phyloP scores from a whole-genome alignment of 345 rosid species.

The Leavenworthia alabamica region DNA sequence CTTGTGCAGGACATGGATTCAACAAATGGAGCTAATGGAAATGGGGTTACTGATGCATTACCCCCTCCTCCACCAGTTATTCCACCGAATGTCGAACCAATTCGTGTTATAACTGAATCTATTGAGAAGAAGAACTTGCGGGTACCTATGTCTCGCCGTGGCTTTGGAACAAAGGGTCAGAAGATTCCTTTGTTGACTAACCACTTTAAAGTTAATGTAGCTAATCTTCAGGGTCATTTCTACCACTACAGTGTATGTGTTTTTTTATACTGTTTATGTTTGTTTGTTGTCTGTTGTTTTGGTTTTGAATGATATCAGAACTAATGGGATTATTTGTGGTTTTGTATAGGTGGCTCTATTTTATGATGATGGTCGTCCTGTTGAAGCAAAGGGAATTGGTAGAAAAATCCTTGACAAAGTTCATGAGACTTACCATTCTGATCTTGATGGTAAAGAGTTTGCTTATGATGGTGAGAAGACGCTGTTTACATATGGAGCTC shows the following conservation, averaged over 20 bases:
- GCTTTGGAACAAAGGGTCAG: conserved; percentile 67
- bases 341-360: conserved; percentile 48
- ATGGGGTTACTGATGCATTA: conserved; percentile 34
- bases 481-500: conserved; percentile 67
- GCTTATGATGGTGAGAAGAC: conserved; percentile 97
- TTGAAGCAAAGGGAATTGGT: conserved; percentile 74
- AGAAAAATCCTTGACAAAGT: conserved; percentile 64
- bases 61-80: conserved; percentile 72
- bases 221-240: conserved; percentile 52
- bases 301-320: neutral
- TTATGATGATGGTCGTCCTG: conserved; percentile 90
- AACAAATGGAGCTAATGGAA: conserved; percentile 28
- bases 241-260: conserved; percentile 64
- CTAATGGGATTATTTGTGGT: neutral
- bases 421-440: conserved; percentile 58
- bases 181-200: conserved; percentile 58
- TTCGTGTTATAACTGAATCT: conserved; percentile 33
- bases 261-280: neutral
- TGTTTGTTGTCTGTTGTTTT: neutral
- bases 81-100: conserved; percentile 60
- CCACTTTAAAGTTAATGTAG: conserved; percentile 70
- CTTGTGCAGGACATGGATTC: conserved; percentile 48
- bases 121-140: conserved; percentile 46
- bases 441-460: conserved; percentile 62
- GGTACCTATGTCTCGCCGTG: conserved; percentile 58